These are phyloP conservation scores for Madurella fahalii DNA, from an alignment of 2,329 filamentous ascomycete genomes.

Conservation along the genomic window DNA sequence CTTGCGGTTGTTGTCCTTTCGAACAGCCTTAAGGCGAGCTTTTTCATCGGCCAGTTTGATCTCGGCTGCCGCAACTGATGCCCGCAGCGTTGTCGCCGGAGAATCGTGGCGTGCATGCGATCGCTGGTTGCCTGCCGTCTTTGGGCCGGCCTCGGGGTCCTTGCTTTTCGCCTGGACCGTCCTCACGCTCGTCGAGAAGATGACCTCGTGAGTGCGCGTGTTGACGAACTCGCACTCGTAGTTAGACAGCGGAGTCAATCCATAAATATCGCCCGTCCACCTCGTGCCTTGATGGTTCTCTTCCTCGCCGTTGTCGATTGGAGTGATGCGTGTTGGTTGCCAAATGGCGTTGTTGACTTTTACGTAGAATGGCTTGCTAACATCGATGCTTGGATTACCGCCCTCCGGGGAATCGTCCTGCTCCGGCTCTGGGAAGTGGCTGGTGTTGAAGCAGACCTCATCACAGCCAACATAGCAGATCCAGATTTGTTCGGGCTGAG, in stretches of 20 bases:
- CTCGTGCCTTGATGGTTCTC: constrained; percentile 42
- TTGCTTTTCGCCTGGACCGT: constrained; percentile 52
- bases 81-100: constrained; percentile 70
- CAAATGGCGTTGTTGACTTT: constrained; percentile 74
- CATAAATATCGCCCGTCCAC: constrained; percentile 70
- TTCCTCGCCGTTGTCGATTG: constrained; percentile 38
- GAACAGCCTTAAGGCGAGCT: constrained; percentile 62
- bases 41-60: constrained; percentile 66
- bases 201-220: constrained; percentile 58
- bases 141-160: constrained; percentile 35
- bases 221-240: constrained; percentile 77
- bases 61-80: constrained; percentile 70
- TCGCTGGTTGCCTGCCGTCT: constrained; percentile 47
- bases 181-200: constrained; percentile 69
- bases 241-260: constrained; percentile 66
- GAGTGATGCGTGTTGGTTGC: constrained; percentile 70
- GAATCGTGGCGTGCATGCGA: constrained; percentile 65
- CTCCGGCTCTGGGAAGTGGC: constrained; percentile 51
- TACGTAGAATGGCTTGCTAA: constrained; percentile 72
- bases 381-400: constrained; percentile 53
- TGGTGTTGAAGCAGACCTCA: constrained; percentile 72
- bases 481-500: constrained; percentile 70
- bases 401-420: constrained; percentile 38
- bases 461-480: constrained; percentile 75
- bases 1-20: constrained; percentile 70